These are phyloP conservation scores for Bauhinia variegata DNA, from an alignment of 306 rosid species.

Conservation along the genomic window DNA sequence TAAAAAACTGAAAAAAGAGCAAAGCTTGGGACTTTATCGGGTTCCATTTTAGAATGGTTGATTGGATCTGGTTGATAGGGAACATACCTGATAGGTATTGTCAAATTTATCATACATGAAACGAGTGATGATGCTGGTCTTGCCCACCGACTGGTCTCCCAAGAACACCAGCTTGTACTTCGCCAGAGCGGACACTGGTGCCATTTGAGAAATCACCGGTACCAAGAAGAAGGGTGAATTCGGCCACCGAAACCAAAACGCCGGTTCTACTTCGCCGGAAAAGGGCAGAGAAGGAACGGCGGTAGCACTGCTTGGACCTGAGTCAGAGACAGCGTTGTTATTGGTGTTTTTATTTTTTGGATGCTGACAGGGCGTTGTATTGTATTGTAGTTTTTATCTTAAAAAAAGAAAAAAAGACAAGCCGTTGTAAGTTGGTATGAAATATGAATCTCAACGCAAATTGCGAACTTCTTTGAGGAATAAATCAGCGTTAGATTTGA, in stretches of 20 bases:
- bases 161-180: constrained; percentile 57
- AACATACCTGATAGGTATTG: constrained; percentile 49
- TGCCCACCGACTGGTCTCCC: constrained; percentile 57
- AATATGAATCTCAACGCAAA: too few species aligned
- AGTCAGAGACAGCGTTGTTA: too few species aligned
- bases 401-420: too few species aligned
- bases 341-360: too few species aligned
- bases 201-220: constrained; percentile 31
- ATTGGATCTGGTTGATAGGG: constrained; percentile 28
- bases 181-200: constrained; percentile 54
- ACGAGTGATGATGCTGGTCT: constrained; percentile 59
- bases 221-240: constrained; percentile 7
- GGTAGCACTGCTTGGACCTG: too few species aligned
- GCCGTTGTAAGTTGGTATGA: too few species aligned
- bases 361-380: too few species aligned
- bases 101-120: constrained; percentile 57
- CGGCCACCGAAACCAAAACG: constrained; percentile 23
- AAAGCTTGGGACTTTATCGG: not conserved
- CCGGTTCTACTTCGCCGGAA: not conserved
- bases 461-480: too few species aligned
- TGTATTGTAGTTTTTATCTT: too few species aligned
- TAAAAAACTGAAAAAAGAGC: not conserved
- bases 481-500: too few species aligned
- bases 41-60: not conserved
- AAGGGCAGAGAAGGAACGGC: too few species aligned